Evolutionary conservation across 257 asterid species (phyloP).

Genomic region (Solanum lignicaule): DNA sequence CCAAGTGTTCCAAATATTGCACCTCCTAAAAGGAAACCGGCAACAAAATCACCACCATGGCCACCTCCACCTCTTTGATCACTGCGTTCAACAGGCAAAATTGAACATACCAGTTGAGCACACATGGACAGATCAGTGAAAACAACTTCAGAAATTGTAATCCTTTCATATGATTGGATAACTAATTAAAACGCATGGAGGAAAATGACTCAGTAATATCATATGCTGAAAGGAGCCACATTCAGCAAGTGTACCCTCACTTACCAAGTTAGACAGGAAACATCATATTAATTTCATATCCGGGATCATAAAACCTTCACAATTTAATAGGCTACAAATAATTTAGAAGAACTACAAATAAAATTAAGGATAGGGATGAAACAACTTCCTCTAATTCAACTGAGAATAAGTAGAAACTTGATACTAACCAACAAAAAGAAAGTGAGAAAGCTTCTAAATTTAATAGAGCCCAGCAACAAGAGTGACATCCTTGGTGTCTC

Average conservation of each 20-base stretch:
- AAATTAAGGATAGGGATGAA: not conserved
- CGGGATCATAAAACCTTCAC: not conserved
- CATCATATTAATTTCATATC: not conserved
- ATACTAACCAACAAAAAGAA: not conserved
- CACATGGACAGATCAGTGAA: not conserved
- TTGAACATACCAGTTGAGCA: not conserved
- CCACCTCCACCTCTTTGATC: conserved; percentile 51
- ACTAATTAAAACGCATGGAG: not conserved
- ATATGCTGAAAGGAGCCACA: not conserved
- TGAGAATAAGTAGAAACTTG: not conserved
- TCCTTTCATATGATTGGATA: not conserved
- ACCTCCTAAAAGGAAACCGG: conserved; percentile 87
- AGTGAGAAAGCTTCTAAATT: not conserved
- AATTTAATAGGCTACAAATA: not conserved
- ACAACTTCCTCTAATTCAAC: not conserved
- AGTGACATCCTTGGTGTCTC: not conserved
- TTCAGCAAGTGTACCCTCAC: not conserved
- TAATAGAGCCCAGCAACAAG: not conserved
- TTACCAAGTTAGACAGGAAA: not conserved
- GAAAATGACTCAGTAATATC: not conserved
- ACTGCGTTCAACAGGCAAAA: conserved; percentile 24
- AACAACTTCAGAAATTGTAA: not conserved
- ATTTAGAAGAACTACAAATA: not conserved
- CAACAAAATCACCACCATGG: conserved; percentile 65
- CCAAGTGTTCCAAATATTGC: conserved; percentile 82